Base-by-base conservation (phyloP, 129 eudicot species). In the Solidago caesia region DNA sequence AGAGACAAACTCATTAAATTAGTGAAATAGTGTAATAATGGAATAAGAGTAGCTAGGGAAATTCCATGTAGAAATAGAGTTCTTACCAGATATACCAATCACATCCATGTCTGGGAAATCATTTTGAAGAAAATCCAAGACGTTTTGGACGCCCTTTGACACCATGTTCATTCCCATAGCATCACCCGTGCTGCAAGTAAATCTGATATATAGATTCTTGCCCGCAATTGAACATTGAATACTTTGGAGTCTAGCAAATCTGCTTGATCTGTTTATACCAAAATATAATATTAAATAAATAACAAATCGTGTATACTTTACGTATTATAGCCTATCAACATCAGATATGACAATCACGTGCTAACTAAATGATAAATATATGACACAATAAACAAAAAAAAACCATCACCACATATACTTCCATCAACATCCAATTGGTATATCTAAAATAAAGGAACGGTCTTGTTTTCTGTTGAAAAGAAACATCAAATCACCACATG, bases 161-260 rank as follows among this genome's bases (percentile, higher is more conserved):
- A 89, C 91, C 96, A 89, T 89, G 83, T 89, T 89, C 96, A 89
- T 89, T 62, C 96, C 96, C 96, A 89, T 89, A 16, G 96, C 96
- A 84, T 89, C 96, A 29, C 96, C 96, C 1, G 96, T 89, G 72
- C 96, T 84, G 86, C 96, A 89, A 67, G 84, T 81, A 80, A 89
- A 86, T 86, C 96, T 80, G 39, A 86, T 79, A 75, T 89, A 89
- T 5, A 89, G 81, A 75, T 89, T 89, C 73, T 84, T 89, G 60
- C 96, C 96, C 4, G 96, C 96, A 74, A 89, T 84, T 58, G 85
- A 66, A 53, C 96, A 89, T 75, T 80, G 81, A 41, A 89, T 78
- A 49, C 80, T 67, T 78, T 86, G 96, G 61, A 89, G 85, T 64
- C 89, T 86, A 1, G 89, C 96, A 58, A 86, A 89, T 89, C 96